Percentiles rank a stretch among this genome's conserved stretches.
These are phyloP conservation scores for Hirschfeldia incana DNA, from an alignment of 345 rosid genomes.

Conservation along the genomic window DNA sequence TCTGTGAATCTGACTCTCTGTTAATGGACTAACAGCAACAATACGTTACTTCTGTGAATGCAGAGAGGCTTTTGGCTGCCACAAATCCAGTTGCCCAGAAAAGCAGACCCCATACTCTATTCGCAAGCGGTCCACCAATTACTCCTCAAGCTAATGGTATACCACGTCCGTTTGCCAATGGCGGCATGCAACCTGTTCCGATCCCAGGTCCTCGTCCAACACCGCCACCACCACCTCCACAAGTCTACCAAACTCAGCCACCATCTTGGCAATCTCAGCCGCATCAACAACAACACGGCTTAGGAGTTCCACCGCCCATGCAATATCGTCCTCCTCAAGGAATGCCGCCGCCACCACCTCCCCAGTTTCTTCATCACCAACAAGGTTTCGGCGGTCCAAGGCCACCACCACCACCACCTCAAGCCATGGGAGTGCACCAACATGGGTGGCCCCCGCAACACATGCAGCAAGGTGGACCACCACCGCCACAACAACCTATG, in stretches of 20 bases:
- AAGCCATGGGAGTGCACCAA: conserved; percentile 76
- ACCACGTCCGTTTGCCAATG: conserved; percentile 73
- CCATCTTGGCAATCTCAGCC: conserved; percentile 74
- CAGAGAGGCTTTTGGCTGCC: conserved; percentile 97
- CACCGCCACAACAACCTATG: conserved; percentile 64
- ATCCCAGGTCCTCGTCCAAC: conserved; percentile 62
- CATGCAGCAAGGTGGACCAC: conserved; percentile 41
- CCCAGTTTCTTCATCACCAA: conserved; percentile 37
- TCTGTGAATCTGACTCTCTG: not conserved
- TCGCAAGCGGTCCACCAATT: conserved; percentile 88
- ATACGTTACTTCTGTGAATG: conserved; percentile 2
- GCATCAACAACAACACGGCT: conserved; percentile 66
- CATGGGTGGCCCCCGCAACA: conserved; percentile 66
- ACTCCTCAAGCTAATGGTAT: conserved; percentile 64
- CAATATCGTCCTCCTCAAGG: conserved; percentile 73
- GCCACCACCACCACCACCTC: conserved; percentile 83
- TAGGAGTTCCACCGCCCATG: conserved; percentile 62
- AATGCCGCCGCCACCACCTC: conserved; percentile 73
- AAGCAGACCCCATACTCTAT: conserved; percentile 82
- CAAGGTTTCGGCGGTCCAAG: conserved; percentile 44
- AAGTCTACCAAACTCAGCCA: conserved; percentile 48
- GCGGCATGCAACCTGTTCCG: conserved; percentile 52
- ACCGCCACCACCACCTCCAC: conserved; percentile 84
- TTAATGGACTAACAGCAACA: not conserved
- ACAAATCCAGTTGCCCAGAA: conserved; percentile 64